Conservation (phyloP, 768 basidiomycete genomes). For the Amanita pseudoporphyria region DNA sequence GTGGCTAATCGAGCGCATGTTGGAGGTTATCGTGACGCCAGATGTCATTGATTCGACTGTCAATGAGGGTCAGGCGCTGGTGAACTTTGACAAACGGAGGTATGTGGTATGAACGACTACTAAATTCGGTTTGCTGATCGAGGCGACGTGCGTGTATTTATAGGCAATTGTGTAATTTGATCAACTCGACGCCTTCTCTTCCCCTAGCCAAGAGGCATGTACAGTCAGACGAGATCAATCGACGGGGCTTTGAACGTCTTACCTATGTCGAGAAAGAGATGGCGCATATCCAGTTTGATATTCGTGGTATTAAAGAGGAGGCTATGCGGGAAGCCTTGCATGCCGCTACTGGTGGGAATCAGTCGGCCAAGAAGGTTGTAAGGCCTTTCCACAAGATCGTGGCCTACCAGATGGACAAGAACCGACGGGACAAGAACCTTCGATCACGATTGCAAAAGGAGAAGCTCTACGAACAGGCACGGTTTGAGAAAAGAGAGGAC, state of each 20-base stretch:
- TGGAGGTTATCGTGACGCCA: constrained; percentile 69
- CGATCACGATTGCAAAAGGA: constrained; percentile 66
- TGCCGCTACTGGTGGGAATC: constrained; percentile 28
- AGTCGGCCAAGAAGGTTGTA: constrained; percentile 41
- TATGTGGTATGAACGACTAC: too few relatives aligned
- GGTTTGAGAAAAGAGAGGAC: constrained; percentile 66
- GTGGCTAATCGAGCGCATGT: constrained; percentile 74
- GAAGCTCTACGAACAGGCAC: constrained; percentile 65
- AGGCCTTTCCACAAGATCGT: constrained; percentile 64
- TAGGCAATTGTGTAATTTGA: constrained; percentile 63
- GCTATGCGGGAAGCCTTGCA: constrained; percentile 53
- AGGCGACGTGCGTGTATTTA: constrained; percentile 7
- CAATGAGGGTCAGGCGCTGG: constrained; percentile 47
- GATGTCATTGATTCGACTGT: constrained; percentile 51
- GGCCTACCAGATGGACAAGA: constrained; percentile 67
- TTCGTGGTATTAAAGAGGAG: constrained; percentile 67
- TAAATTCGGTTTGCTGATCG: constrained; percentile 11
- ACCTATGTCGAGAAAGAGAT: constrained; percentile 70
- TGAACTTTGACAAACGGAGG: constrained; percentile 83
- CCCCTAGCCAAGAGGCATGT: constrained; percentile 31
- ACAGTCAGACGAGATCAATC: constrained; percentile 46
- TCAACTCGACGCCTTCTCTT: constrained; percentile 41
- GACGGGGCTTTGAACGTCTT: constrained; percentile 65
- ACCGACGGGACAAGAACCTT: constrained; percentile 62
- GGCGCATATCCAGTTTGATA: constrained; percentile 50